These are phyloP conservation scores for Ormosia semicastrata DNA, from an alignment of 306 rosid species.

Conservation along the genomic window DNA sequence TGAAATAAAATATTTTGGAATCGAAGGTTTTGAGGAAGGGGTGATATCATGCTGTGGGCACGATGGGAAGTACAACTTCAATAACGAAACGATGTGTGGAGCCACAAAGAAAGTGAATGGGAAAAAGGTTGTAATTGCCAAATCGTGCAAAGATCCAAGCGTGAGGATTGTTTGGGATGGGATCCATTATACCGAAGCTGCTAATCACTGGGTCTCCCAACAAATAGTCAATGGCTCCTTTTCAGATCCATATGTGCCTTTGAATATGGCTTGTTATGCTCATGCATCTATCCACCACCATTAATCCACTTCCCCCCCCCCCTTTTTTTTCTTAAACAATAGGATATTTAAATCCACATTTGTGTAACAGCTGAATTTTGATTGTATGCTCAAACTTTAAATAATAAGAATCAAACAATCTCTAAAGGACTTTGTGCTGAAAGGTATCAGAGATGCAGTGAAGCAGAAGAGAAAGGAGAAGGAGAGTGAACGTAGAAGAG, in stretches of 20 bases:
- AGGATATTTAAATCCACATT: neutral
- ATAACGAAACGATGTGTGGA: conserved; percentile 33
- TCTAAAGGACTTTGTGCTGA: too few species aligned
- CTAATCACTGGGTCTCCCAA: conserved; percentile 50
- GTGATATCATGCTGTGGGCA: conserved; percentile 71
- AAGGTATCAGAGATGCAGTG: too few species aligned
- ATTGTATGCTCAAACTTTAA: too few species aligned
- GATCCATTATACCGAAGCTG: conserved; percentile 58
- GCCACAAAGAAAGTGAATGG: conserved; percentile 39
- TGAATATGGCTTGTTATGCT: conserved; percentile 40
- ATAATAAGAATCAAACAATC: too few species aligned
- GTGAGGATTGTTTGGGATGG: conserved; percentile 63
- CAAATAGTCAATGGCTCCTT: conserved; percentile 46
- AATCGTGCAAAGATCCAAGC: conserved; percentile 54
- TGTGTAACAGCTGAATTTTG: neutral
- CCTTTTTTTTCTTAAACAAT: neutral
- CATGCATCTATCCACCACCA: neutral
- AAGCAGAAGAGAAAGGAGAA: too few species aligned
- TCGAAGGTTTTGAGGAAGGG: conserved; percentile 55
- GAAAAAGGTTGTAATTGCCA: conserved; percentile 32
- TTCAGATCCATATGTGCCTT: conserved; percentile 57
- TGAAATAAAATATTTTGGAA: conserved; percentile 1
- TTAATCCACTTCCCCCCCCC: too few species aligned
- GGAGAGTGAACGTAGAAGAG: too few species aligned
- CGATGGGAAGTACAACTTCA: conserved; percentile 66